Evolutionary conservation across 2,329 filamentous ascomycete species (phyloP).

Genomic region (Beauveria medogensis): DNA sequence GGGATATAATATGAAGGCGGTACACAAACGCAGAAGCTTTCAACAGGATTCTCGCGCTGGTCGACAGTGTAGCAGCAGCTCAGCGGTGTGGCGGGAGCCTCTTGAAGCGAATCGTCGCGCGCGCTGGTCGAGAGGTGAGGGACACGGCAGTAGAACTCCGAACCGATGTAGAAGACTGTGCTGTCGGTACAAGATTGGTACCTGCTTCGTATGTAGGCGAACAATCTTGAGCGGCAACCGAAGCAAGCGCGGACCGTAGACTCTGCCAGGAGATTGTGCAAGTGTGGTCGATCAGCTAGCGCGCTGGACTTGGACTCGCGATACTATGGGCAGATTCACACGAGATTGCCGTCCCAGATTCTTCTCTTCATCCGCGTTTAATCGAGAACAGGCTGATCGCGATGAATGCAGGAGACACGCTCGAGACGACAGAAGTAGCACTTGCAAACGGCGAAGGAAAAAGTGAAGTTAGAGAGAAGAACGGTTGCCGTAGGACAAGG

Average conservation of each 20-base stretch:
- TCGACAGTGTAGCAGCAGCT: background rate
- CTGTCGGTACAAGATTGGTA: background rate
- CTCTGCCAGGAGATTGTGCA: background rate
- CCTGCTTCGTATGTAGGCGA: background rate
- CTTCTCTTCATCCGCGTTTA: background rate
- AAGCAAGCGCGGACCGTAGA: background rate
- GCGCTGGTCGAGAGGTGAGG: background rate
- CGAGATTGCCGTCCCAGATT: background rate
- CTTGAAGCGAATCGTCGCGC: background rate
- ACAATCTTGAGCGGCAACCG: background rate
- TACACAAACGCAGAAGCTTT: background rate
- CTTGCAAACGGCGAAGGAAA: conserved; percentile 3
- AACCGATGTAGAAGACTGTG: background rate
- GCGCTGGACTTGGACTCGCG: background rate
- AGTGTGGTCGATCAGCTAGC: background rate
- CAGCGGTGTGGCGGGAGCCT: background rate
- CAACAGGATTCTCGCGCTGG: background rate
- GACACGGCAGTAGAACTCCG: background rate
- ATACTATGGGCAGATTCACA: background rate
- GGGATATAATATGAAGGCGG: background rate
- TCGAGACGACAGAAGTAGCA: background rate
- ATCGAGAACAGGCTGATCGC: background rate
- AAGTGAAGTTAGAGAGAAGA: conserved; percentile 7
- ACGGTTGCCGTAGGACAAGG: conserved; percentile 5
- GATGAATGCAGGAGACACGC: background rate